Base-by-base conservation (phyloP, 805 yeast species). In the Kodamaea hsintzibuensis region DNA sequence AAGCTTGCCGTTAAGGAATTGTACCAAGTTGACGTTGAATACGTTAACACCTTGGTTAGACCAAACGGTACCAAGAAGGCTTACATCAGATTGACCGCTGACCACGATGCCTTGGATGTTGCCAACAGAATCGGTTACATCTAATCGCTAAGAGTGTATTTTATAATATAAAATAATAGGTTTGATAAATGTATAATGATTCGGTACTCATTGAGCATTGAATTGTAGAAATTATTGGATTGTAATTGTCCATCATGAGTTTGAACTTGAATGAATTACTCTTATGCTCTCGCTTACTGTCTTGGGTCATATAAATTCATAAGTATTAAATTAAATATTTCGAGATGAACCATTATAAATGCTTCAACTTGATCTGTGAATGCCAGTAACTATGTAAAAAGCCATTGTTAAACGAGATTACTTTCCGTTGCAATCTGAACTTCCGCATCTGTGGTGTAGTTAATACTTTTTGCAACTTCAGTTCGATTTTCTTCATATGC, bases 31-130 rank as follows among this genome's bases (percentile, higher is more conserved):
- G 98, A 95, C 67, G 95, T 89, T 68, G 82, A 80, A 72, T 83
- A 89, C 81, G 91, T 95, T 76, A 92, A 95, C 93, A 95, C 99
- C 69, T 85, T 95, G 79, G 82, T 95, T 74, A 91, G 96, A 84
- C 98, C 99, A 78, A 92, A 95, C 81, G 99, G 99, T 81, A 89
- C 98, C 84, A 95, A 95, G 91, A 95, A 95, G 88, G 99, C 99
- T 77, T 95, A 88, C 86, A 93, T 95, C 77, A 91, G 96, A 85
- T 89, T 95, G 79, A 91, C 98, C 75, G 93, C 97, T 78, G 99
- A 95, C 82, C 89, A 86, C 85, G 99, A 95, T 83, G 98, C 98
- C 80, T 89, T 95, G 78, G 99, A 95, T 80, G 91, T 95, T 80
- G 99, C 99, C 78, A 92, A 92, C 96, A 91, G 95, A 84, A 95